phyloP scores from a whole-genome alignment of 768 basidiomycete species.

The Pholiota molesta region DNA sequence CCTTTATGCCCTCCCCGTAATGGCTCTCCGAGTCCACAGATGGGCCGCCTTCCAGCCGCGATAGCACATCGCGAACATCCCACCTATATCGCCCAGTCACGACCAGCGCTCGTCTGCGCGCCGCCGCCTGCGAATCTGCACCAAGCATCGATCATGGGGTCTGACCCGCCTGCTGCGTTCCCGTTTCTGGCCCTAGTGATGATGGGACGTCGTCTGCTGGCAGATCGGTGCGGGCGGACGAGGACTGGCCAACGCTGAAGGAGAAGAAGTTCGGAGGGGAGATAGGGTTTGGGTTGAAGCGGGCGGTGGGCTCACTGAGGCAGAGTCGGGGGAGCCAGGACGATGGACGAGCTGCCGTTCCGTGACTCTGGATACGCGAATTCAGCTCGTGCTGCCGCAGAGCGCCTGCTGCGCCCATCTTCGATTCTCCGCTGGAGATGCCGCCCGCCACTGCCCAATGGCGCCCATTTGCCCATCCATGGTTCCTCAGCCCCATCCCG shows the following conservation, averaged over 20 bases:
- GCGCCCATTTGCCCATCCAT: not conserved
- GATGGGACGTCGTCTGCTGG: not conserved
- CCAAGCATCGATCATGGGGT: constrained; percentile 26
- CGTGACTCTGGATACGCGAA: constrained; percentile 25
- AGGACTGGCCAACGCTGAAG: constrained; percentile 4
- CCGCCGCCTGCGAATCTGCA: constrained; percentile 26
- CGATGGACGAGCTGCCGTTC: not conserved
- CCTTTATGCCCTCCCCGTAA: constrained; percentile 22
- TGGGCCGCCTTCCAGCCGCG: not conserved
- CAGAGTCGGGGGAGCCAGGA: not conserved
- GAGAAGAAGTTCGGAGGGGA: constrained; percentile 27
- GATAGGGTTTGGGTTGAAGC: constrained; percentile 37
- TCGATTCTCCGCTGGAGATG: not conserved
- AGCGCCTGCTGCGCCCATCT: not conserved
- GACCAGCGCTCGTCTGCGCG: constrained; percentile 17
- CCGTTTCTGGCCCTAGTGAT: constrained; percentile 23
- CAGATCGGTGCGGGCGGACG: not conserved
- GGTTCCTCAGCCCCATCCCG: no score
- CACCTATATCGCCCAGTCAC: not conserved
- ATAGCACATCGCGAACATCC: constrained; percentile 2
- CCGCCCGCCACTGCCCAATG: constrained; percentile 12
- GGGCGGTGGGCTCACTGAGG: constrained; percentile 21
- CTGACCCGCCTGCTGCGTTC: no score
- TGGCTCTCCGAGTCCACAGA: constrained; percentile 21
- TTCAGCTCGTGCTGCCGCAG: constrained; percentile 13